These are phyloP conservation scores for Cyberlindnera misumaiensis DNA, from an alignment of 805 yeast genomes.

Conservation along the genomic window DNA sequence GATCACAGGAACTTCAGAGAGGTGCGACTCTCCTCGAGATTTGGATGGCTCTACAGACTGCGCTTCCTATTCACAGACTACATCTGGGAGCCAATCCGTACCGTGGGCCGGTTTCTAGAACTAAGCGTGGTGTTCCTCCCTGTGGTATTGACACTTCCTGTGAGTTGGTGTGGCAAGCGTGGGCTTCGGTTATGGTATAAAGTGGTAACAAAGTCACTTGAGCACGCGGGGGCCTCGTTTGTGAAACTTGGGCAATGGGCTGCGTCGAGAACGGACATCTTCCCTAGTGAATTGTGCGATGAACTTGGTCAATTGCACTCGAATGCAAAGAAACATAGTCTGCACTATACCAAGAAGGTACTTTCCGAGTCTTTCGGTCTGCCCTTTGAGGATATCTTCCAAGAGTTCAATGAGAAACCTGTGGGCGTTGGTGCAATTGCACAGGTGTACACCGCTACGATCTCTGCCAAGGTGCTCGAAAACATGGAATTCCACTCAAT, in stretches of 20 bases:
- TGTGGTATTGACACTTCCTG: conserved; percentile 56
- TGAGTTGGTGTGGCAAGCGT: conserved; percentile 29
- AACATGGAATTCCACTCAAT: conserved; percentile 23
- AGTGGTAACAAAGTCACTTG: conserved; percentile 58
- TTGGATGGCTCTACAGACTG: conserved; percentile 31
- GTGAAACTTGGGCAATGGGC: conserved; percentile 98
- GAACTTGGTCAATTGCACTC: conserved; percentile 78
- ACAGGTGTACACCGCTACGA: conserved; percentile 78
- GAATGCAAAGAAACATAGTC: conserved; percentile 68
- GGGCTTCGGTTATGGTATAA: conserved; percentile 73
- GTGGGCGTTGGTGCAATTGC: conserved; percentile 98
- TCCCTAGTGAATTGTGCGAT: conserved; percentile 70
- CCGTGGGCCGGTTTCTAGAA: conserved; percentile 63
- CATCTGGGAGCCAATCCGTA: conserved; percentile 61
- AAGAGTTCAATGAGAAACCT: conserved; percentile 67
- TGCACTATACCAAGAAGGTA: conserved; percentile 50
- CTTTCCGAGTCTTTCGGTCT: conserved; percentile 51
- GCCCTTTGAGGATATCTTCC: conserved; percentile 65
- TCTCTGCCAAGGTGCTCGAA: conserved; percentile 40
- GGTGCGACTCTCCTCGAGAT: conserved; percentile 9
- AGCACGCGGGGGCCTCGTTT: conserved; percentile 87
- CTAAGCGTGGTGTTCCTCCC: conserved; percentile 65
- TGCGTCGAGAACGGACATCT: conserved; percentile 91
- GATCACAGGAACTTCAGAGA: conserved; percentile 31
- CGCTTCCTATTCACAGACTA: conserved; percentile 44